phyloP scores from a whole-genome alignment of 2,329 filamentous ascomycete species.

The Microascus cirrosus region DNA sequence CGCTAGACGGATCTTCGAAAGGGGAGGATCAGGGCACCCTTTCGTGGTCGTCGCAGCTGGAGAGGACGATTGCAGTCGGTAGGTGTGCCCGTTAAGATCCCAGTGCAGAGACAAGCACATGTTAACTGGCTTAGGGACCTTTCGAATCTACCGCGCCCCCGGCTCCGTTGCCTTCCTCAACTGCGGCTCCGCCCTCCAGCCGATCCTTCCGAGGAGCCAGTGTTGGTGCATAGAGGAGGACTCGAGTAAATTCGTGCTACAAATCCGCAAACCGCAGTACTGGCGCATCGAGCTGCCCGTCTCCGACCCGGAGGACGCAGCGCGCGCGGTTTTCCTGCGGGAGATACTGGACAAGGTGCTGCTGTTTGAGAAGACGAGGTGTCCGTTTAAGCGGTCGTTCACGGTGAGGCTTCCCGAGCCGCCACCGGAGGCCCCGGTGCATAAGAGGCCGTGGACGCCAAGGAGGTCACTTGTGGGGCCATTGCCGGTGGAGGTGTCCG shows the following conservation, averaged over 20 bases:
- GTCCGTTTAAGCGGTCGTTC: slow-evolving; percentile 72
- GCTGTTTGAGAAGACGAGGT: slow-evolving; percentile 78
- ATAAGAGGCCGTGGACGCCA: slow-evolving; percentile 51
- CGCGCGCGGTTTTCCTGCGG: slow-evolving; percentile 56
- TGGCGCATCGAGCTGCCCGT: slow-evolving; percentile 82
- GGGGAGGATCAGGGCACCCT: slow-evolving; percentile 40
- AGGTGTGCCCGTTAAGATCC: slow-evolving; percentile 14
- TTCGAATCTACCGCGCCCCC: slow-evolving; percentile 77
- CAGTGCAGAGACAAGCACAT: not conserved
- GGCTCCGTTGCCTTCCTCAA: slow-evolving; percentile 81
- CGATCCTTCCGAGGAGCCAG: slow-evolving; percentile 81
- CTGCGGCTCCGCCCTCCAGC: slow-evolving; percentile 72
- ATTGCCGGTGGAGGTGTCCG: not conserved
- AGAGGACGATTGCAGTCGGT: slow-evolving; percentile 74
- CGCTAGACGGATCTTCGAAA: slow-evolving; percentile 17
- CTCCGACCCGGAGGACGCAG: slow-evolving; percentile 31
- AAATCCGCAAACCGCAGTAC: slow-evolving; percentile 72
- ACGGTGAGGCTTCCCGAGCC: slow-evolving; percentile 62
- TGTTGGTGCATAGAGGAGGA: slow-evolving; percentile 87
- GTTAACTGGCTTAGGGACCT: slow-evolving; percentile 38
- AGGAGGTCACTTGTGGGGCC: not conserved
- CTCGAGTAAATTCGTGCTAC: slow-evolving; percentile 72
- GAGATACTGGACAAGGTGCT: slow-evolving; percentile 60
- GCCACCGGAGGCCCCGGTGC: slow-evolving; percentile 51
- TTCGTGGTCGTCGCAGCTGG: slow-evolving; percentile 63